phyloP scores from a whole-genome alignment of 805 yeast species.

The Pichia occidentalis region DNA sequence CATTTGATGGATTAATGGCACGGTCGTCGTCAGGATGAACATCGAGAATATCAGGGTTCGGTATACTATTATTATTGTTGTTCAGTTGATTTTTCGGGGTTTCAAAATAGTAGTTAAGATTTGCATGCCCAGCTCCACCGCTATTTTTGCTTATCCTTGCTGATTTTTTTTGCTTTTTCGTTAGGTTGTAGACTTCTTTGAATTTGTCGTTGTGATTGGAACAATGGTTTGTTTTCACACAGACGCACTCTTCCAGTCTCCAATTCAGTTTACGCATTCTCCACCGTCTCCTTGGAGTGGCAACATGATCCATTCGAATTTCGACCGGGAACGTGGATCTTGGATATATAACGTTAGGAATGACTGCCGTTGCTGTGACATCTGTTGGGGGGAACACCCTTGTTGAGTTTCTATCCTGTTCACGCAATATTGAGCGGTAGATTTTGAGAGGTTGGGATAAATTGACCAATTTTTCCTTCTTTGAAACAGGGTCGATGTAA shows the following conservation, averaged over 20 bases:
- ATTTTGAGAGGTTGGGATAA: constrained; percentile 61
- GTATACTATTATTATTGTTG: constrained; percentile 9
- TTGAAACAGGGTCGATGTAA: constrained; percentile 32
- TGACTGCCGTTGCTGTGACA: constrained; percentile 75
- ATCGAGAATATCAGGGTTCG: background rate
- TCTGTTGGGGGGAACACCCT: constrained; percentile 96
- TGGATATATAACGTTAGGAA: constrained; percentile 88
- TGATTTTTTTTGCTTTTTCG: constrained; percentile 25
- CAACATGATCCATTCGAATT: constrained; percentile 68
- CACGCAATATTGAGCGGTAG: constrained; percentile 69
- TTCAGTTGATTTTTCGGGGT: constrained; percentile 18
- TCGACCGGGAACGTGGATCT: constrained; percentile 81
- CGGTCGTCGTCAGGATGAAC: constrained; percentile 1
- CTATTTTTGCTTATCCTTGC: constrained; percentile 24
- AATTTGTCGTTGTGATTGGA: constrained; percentile 47
- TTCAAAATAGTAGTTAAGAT: constrained; percentile 25
- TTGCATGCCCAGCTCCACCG: constrained; percentile 25
- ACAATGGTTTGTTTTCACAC: constrained; percentile 56
- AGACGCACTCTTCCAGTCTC: constrained; percentile 81
- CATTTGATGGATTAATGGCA: background rate
- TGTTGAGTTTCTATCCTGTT: constrained; percentile 78
- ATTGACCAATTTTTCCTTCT: constrained; percentile 32
- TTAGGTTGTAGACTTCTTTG: constrained; percentile 36
- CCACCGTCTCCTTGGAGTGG: constrained; percentile 66
- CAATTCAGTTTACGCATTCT: constrained; percentile 83